phyloP scores from a whole-genome alignment of 2,329 filamentous ascomycete species.

The Dactylonectria estremocensis region DNA sequence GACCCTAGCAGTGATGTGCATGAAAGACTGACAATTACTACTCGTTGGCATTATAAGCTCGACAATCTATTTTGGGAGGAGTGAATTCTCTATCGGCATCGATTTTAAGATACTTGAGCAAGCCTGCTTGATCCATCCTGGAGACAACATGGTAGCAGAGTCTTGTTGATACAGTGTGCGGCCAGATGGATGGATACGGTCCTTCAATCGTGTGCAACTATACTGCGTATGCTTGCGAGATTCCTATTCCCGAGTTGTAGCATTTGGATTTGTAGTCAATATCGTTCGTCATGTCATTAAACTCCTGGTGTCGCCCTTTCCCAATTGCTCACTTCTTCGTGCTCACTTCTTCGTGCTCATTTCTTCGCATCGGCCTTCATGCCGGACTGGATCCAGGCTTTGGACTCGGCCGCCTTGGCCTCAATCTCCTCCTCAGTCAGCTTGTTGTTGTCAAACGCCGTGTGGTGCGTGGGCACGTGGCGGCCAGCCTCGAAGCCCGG shows the following conservation, averaged over 20 bases:
- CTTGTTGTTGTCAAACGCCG: conserved; percentile 66
- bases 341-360: conserved; percentile 60
- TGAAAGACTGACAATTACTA: too few species aligned
- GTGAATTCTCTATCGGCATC: too few species aligned
- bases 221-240: too few species aligned
- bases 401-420: conserved; percentile 65
- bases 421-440: conserved; percentile 70
- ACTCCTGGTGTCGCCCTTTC: not conserved
- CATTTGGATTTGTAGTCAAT: conserved; percentile 1
- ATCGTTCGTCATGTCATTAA: conserved; percentile 10
- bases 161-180: too few species aligned
- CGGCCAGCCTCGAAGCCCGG: conserved; percentile 83
- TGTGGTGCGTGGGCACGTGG: conserved; percentile 79
- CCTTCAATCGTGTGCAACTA: too few species aligned
- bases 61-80: not conserved
- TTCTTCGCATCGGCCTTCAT: conserved; percentile 78
- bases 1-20: not conserved
- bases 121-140: too few species aligned
- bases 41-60: too few species aligned
- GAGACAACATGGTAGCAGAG: too few species aligned
- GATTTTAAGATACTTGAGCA: too few species aligned
- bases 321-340: too few species aligned
- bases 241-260: not conserved
- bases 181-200: too few species aligned
- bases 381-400: conserved; percentile 76